phyloP scores from a whole-genome alignment of 148 eudicot genomes.

The Agrostemma githago region DNA sequence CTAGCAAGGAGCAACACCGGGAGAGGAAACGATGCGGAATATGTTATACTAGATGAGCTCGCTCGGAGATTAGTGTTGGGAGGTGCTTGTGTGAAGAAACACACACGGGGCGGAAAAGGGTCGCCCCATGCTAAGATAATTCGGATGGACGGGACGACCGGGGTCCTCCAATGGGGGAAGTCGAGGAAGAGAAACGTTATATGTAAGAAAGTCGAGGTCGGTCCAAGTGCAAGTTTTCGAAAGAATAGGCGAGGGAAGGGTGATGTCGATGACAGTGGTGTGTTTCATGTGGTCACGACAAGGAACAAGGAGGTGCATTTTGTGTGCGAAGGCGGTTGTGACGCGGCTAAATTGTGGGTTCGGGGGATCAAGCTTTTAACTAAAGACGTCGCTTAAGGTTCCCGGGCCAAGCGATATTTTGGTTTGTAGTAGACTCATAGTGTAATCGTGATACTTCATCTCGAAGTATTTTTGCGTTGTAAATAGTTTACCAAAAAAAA shows the following conservation, averaged over 20 bases:
- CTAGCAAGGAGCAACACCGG: conserved; percentile 43
- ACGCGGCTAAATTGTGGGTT: conserved; percentile 78
- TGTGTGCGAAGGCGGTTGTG: conserved; percentile 70
- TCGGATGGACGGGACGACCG: conserved; percentile 39
- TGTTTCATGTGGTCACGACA: conserved; percentile 64
- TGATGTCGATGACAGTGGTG: conserved; percentile 47
- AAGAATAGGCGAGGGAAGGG: conserved; percentile 52
- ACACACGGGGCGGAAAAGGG: conserved; percentile 80
- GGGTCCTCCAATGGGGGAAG: conserved; percentile 73
- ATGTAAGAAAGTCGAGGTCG: conserved; percentile 59
- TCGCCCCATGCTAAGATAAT: conserved; percentile 60
- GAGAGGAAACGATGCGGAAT: conserved; percentile 37
- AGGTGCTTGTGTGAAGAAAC: conserved; percentile 57
- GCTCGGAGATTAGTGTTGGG: conserved; percentile 52
- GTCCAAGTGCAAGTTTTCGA: conserved; percentile 51
- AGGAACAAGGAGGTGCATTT: conserved; percentile 88
- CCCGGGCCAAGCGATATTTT: background rate
- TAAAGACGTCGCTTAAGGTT: conserved; percentile 34
- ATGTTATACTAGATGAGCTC: conserved; percentile 55
- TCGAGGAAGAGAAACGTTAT: conserved; percentile 59
- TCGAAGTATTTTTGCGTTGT: conserved; percentile 31
- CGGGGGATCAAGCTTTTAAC: conserved; percentile 79
- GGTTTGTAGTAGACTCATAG: conserved; percentile 9
- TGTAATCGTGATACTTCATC: conserved; percentile 25
- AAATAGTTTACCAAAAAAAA: conserved; percentile 17